Percentiles rank a stretch among this genome's conserved stretches.
Conservation (phyloP, 495 filamentous ascomycete species). For the Articulospora tetracladia region DNA sequence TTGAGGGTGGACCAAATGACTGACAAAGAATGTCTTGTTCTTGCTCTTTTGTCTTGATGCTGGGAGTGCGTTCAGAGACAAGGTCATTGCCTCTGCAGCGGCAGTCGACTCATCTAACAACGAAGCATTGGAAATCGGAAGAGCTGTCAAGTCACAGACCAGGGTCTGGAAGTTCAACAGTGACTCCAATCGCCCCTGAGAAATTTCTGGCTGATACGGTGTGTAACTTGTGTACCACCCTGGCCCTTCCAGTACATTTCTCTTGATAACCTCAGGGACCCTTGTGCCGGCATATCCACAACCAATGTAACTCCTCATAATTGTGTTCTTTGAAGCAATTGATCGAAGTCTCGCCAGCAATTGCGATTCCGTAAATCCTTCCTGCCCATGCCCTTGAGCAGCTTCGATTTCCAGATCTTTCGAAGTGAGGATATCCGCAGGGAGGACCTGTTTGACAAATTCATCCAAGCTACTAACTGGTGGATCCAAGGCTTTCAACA, state of each 20-base stretch:
- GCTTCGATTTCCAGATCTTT: slow-evolving; percentile 53
- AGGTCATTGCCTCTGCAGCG: slow-evolving; percentile 95
- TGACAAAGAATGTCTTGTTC: slow-evolving; percentile 81
- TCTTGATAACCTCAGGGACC: slow-evolving; percentile 87
- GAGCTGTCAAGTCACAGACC: slow-evolving; percentile 82
- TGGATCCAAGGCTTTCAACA: slow-evolving; percentile 80
- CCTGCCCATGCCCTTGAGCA: slow-evolving; percentile 33
- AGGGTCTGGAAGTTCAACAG: slow-evolving; percentile 96
- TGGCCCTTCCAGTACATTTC: slow-evolving; percentile 90
- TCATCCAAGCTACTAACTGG: slow-evolving; percentile 71
- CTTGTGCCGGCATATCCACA: slow-evolving; percentile 84
- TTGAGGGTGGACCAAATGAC: slow-evolving; percentile 80
- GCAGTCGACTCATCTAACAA: slow-evolving; percentile 92
- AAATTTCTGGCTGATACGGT: slow-evolving; percentile 97
- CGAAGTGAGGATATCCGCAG: slow-evolving; percentile 73
- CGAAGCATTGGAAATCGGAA: slow-evolving; percentile 91
- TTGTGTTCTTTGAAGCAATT: slow-evolving; percentile 63
- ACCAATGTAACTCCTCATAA: slow-evolving; percentile 70
- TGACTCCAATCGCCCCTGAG: slow-evolving; percentile 89
- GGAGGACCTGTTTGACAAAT: slow-evolving; percentile 88
- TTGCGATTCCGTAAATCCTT: slow-evolving; percentile 63
- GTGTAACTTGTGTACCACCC: slow-evolving; percentile 99
- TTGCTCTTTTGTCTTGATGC: slow-evolving; percentile 65
- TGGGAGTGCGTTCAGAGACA: slow-evolving; percentile 78
- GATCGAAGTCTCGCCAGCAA: slow-evolving; percentile 58